Percentiles rank a stretch among this genome's conserved stretches.
Evolutionary conservation across 805 yeast genomes (phyloP).

Genomic region (Saturnispora quitensis): DNA sequence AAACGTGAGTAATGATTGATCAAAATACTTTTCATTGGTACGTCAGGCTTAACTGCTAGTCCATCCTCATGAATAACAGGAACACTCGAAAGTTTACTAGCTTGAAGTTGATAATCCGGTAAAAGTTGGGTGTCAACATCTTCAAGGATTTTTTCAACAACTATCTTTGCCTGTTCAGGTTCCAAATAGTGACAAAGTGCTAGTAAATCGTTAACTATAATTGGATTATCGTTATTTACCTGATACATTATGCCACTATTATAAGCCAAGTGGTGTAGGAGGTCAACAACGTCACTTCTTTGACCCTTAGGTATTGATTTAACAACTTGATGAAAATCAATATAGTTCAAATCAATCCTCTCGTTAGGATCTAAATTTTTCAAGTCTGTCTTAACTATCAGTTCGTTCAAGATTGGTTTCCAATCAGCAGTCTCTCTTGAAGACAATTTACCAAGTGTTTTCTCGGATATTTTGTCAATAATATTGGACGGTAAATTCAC

Average conservation of each 20-base stretch:
- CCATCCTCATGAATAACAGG: neutral
- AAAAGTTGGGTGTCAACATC: slow-evolving; percentile 16
- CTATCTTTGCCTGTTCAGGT: slow-evolving; percentile 14
- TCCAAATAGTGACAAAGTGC: slow-evolving; percentile 19
- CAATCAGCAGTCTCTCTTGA: slow-evolving; percentile 36
- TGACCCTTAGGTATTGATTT: slow-evolving; percentile 33
- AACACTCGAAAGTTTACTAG: neutral
- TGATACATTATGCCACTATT: slow-evolving; percentile 9
- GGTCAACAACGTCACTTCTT: slow-evolving; percentile 27
- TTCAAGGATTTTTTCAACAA: slow-evolving; percentile 28
- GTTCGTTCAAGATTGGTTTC: slow-evolving; percentile 35
- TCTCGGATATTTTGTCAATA: slow-evolving; percentile 29
- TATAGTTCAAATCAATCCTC: slow-evolving; percentile 15
- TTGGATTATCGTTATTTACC: slow-evolving; percentile 18
- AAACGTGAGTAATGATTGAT: slow-evolving; percentile 36
- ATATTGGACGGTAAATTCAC: slow-evolving; percentile 31
- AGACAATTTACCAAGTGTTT: slow-evolving; percentile 32
- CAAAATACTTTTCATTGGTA: slow-evolving; percentile 35
- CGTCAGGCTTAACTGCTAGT: slow-evolving; percentile 23
- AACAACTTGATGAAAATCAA: slow-evolving; percentile 32
- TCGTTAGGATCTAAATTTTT: slow-evolving; percentile 9
- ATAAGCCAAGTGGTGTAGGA: slow-evolving; percentile 30
- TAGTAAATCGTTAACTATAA: slow-evolving; percentile 32
- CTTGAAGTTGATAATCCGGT: neutral
- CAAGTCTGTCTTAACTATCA: slow-evolving; percentile 27